Evolutionary conservation across 495 filamentous ascomycete genomes (phyloP).

Genomic region (Penicillium argentinense): DNA sequence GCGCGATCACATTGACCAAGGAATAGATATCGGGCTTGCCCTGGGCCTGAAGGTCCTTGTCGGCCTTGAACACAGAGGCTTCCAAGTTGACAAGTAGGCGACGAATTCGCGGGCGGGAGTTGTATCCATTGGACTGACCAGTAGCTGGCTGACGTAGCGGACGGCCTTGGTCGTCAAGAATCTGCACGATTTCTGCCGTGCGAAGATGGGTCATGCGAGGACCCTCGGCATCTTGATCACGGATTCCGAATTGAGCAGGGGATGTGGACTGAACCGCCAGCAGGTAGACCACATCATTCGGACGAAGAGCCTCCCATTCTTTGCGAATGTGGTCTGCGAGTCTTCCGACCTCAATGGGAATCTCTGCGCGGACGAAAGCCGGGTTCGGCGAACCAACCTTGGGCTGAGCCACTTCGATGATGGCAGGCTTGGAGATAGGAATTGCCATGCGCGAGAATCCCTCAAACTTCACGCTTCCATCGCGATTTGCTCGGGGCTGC

Average conservation of each 20-base stretch:
- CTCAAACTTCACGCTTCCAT: slow-evolving; percentile 68
- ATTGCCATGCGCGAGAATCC: slow-evolving; percentile 93
- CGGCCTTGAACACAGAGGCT: slow-evolving; percentile 71
- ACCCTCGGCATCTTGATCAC: slow-evolving; percentile 49
- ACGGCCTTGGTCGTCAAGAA: slow-evolving; percentile 85
- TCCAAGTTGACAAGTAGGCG: slow-evolving; percentile 82
- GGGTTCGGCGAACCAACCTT: slow-evolving; percentile 83
- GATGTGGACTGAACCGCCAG: slow-evolving; percentile 61
- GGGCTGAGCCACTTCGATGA: slow-evolving; percentile 82
- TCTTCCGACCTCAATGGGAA: slow-evolving; percentile 81
- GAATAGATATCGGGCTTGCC: slow-evolving; percentile 81
- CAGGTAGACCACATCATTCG: slow-evolving; percentile 89
- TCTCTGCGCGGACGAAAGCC: slow-evolving; percentile 82
- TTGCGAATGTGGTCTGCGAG: slow-evolving; percentile 69
- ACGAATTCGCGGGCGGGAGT: slow-evolving; percentile 55
- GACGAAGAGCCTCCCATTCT: slow-evolving; percentile 90
- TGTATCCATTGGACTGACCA: slow-evolving; percentile 52
- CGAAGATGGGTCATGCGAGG: slow-evolving; percentile 69
- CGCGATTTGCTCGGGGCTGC: slow-evolving; percentile 62
- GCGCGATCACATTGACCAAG: slow-evolving; percentile 80
- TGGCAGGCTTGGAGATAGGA: slow-evolving; percentile 79
- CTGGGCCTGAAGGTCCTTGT: slow-evolving; percentile 61
- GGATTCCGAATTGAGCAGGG: slow-evolving; percentile 54
- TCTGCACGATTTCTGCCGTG: slow-evolving; percentile 82
- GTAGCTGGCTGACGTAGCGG: slow-evolving; percentile 61